Conservation (phyloP, 1,284 basidiomycete genomes). For the Phylloporus sp. region DNA sequence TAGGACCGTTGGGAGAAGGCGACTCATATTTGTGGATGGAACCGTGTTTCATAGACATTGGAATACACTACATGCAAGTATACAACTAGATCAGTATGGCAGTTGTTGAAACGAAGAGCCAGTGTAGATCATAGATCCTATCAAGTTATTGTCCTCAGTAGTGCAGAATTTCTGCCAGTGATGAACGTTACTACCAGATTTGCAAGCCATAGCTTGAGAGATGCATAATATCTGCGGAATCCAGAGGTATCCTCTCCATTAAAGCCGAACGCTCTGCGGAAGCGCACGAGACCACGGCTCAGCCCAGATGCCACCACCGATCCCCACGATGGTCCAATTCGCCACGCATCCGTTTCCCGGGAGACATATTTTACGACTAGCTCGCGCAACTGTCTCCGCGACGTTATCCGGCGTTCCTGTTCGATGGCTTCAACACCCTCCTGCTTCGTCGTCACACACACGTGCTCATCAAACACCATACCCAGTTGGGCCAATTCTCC, state of each 20-base stretch:
- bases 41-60: too few relatives aligned
- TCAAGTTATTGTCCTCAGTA: background rate
- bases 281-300: background rate
- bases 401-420: background rate
- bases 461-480: conserved; percentile 6
- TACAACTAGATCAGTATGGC: too few relatives aligned
- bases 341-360: conserved; percentile 2
- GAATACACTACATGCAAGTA: too few relatives aligned
- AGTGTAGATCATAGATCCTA: too few relatives aligned
- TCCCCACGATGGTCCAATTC: background rate
- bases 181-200: background rate
- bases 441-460: conserved; percentile 10
- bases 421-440: background rate
- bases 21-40: too few relatives aligned
- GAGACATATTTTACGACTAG: background rate
- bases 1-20: too few relatives aligned
- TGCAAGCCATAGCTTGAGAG: background rate
- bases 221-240: background rate
- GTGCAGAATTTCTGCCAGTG: background rate
- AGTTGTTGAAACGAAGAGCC: too few relatives aligned
- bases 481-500: background rate
- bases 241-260: background rate
- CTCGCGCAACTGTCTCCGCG: background rate
- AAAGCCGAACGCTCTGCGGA: background rate
- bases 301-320: background rate